phyloP scores from a whole-genome alignment of 345 rosid genomes.

The Linum usitatissimum region DNA sequence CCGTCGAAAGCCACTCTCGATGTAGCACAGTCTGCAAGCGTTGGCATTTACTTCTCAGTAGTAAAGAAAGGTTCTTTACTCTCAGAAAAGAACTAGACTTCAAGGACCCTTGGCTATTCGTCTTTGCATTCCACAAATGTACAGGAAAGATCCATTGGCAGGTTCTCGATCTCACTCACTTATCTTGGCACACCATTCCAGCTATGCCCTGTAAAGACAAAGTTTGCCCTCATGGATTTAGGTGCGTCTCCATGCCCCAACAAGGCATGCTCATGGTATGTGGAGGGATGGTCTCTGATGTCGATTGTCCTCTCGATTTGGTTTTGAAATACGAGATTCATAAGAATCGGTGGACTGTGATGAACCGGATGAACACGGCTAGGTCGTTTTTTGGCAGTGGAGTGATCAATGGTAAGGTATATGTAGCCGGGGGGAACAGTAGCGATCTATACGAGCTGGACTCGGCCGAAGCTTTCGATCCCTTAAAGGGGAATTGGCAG shows the following conservation, averaged over 20 bases:
- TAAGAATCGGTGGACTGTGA: conserved; percentile 69
- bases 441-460: conserved; percentile 57
- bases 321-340: conserved; percentile 74
- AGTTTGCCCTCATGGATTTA: conserved; percentile 68
- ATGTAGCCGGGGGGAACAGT: conserved; percentile 81
- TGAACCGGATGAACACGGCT: conserved; percentile 49
- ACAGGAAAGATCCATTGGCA: conserved; percentile 78
- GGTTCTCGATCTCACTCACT: conserved; percentile 58
- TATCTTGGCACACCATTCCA: conserved; percentile 73
- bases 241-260: conserved; percentile 48
- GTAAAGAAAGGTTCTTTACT: conserved; percentile 57
- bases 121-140: conserved; percentile 59
- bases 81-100: conserved; percentile 59
- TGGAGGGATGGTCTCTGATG: conserved; percentile 78
- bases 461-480: conserved; percentile 66
- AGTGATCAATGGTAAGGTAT: conserved; percentile 60
- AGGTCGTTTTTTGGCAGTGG: conserved; percentile 73
- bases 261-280: conserved; percentile 68
- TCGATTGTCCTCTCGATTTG: conserved; percentile 63
- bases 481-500: conserved; percentile 51
- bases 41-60: conserved; percentile 60
- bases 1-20: conserved; percentile 52
- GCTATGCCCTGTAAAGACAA: conserved; percentile 76
- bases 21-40: conserved; percentile 68
- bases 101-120: conserved; percentile 78